Base-by-base conservation (phyloP, 164 flowering plant genomes). In the Sextonia rubra region DNA sequence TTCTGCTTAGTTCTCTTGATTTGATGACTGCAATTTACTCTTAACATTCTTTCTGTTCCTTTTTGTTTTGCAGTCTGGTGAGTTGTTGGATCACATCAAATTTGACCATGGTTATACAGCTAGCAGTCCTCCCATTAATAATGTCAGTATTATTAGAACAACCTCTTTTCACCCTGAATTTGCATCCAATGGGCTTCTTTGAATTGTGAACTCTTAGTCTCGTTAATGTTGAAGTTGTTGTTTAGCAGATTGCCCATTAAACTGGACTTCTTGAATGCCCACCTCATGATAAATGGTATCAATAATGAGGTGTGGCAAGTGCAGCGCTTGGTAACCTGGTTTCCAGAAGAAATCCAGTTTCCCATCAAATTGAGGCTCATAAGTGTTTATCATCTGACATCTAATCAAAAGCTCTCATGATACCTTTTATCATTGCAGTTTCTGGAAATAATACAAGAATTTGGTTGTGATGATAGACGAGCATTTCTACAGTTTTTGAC, bases 71-170 rank as follows among this genome's bases (percentile, higher is more conserved):
- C 89, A 90, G 94, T 77, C 83, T 55, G 82, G 80, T 73, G 90
- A 86, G 72, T 84, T 96, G 27, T 72, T 85, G 82, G 93, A 93
- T 77, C 86, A 90, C 73, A 78, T 91, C 78, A 91, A 93, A 82
- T 90, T 91, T 75, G 98, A 93, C 76, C 99, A 96, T 82, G 99
- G 99, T 73, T 96, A 93, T 78, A 93, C 97, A 26, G 88, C 90
- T 12, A 85, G 91, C 81, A 96, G 98, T 84, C 88, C 91, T 70
- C 89, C 92, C 25, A 75, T 93, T 62, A 47, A 85, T 25, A 77
- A 86, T 79, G 99, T 96, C 3, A 72, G 94, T 86, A 32, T 47
- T 65, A 14, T 48, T 7, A 24, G 18, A 66, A 20, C 37, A 44
- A 23, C 12, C 58, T 47, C 27, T 18, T 18, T 64, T 27, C 30